These are phyloP conservation scores for Fusarium armeniacum DNA, from an alignment of 2,329 filamentous ascomycete genomes.

Conservation along the genomic window DNA sequence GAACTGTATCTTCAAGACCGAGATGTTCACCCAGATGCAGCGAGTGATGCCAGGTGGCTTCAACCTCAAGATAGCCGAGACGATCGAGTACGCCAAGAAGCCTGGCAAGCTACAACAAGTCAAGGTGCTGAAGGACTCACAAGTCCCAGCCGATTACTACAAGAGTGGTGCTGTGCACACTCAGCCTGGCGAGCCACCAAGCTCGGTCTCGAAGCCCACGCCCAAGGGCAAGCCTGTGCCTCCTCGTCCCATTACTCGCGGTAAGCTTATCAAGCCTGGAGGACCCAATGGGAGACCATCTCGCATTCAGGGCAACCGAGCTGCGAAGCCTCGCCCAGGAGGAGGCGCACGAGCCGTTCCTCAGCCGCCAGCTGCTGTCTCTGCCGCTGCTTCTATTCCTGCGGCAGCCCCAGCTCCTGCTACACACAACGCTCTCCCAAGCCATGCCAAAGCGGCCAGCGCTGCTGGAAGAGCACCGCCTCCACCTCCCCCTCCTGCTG, in stretches of 20 bases:
- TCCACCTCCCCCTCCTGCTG: conserved; percentile 73
- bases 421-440: conserved; percentile 56
- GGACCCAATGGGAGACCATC: conserved; percentile 87
- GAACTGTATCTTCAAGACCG: conserved; percentile 95
- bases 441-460: conserved; percentile 68
- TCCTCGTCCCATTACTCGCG: conserved; percentile 90
- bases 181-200: conserved; percentile 83
- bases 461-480: conserved; percentile 70
- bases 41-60: conserved; percentile 83
- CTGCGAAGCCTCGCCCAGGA: conserved; percentile 60
- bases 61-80: conserved; percentile 84
- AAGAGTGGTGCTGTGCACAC: conserved; percentile 95
- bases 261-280: conserved; percentile 91
- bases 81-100: conserved; percentile 97
- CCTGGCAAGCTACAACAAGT: conserved; percentile 90
- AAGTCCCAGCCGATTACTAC: conserved; percentile 83
- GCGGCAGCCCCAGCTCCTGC: conserved; percentile 40
- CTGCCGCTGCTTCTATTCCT: conserved; percentile 47
- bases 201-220: conserved; percentile 84
- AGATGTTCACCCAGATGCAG: conserved; percentile 93
- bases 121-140: conserved; percentile 91
- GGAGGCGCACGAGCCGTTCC: conserved; percentile 54
- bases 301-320: conserved; percentile 70
- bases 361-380: conserved; percentile 53
- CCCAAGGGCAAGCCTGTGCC: conserved; percentile 89